Percentiles rank a stretch among this genome's conserved stretches.
Evolutionary conservation across 2,329 filamentous ascomycete genomes (phyloP).

Genomic region (Penicillium sp.): DNA sequence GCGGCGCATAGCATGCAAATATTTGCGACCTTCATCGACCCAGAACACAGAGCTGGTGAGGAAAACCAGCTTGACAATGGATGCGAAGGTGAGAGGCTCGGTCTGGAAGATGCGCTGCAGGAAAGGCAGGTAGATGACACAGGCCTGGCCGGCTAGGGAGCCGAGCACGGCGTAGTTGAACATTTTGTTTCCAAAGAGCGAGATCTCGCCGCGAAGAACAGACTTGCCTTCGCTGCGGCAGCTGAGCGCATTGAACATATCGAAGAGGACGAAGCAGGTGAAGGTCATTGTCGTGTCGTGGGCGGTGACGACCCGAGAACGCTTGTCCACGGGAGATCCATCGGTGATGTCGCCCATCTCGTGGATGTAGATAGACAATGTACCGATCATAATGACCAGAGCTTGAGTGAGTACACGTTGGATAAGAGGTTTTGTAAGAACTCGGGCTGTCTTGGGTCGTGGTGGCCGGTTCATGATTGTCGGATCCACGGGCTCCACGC

Average conservation of each 20-base stretch:
- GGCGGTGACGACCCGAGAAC: slow-evolving; percentile 70
- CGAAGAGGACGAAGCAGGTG: slow-evolving; percentile 97
- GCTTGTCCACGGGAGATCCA: slow-evolving; percentile 38
- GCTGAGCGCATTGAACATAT: slow-evolving; percentile 98
- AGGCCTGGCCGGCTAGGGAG: slow-evolving; percentile 78
- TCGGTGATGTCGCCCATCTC: slow-evolving; percentile 77
- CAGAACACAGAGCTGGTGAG: slow-evolving; percentile 92
- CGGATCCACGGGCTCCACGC: slow-evolving; percentile 91
- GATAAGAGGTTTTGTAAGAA: slow-evolving; percentile 82
- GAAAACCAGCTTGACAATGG: slow-evolving; percentile 70
- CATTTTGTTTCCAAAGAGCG: slow-evolving; percentile 81
- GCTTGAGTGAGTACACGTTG: slow-evolving; percentile 85
- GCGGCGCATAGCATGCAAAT: slow-evolving; percentile 40
- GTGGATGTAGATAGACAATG: slow-evolving; percentile 83
- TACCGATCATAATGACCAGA: slow-evolving; percentile 86
- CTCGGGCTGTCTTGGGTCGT: slow-evolving; percentile 80
- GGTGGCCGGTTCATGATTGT: slow-evolving; percentile 92
- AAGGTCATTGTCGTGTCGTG: slow-evolving; percentile 99
- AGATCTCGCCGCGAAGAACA: slow-evolving; percentile 80
- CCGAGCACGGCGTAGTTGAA: slow-evolving; percentile 95
- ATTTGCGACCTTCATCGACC: slow-evolving; percentile 90
- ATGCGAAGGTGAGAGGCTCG: slow-evolving; percentile 73
- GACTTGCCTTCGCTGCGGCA: slow-evolving; percentile 92
- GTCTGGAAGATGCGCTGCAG: slow-evolving; percentile 96
- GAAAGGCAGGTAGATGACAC: slow-evolving; percentile 94